These are phyloP conservation scores for Leishmania guyanensis DNA, from an alignment of 208 protist species.

Conservation along the genomic window DNA sequence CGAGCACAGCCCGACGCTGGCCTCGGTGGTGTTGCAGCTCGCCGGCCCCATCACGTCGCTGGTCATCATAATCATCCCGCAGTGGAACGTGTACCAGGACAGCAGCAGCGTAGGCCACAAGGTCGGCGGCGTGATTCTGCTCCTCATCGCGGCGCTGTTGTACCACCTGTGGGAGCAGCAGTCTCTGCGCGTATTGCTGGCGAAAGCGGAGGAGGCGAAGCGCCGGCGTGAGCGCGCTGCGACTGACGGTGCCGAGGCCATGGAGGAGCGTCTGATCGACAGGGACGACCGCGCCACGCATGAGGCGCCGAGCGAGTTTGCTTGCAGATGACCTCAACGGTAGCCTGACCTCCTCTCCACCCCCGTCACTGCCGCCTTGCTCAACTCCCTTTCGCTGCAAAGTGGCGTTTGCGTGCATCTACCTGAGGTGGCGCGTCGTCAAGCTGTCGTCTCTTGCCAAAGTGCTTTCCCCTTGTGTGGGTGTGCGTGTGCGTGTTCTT, in stretches of 20 bases:
- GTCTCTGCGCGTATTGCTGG: constrained; percentile 39
- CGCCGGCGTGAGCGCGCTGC: not conserved
- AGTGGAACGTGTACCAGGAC: constrained; percentile 80
- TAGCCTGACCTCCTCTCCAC: too few species aligned
- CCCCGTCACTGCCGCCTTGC: too few species aligned
- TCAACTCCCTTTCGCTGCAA: too few species aligned
- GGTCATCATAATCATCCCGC: constrained; percentile 69
- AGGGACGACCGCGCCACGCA: not conserved
- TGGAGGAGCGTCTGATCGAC: not conserved
- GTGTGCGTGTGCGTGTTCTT: not conserved
- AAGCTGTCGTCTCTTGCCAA: too few species aligned
- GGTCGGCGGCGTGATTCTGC: constrained; percentile 68
- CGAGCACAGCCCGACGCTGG: constrained; percentile 81
- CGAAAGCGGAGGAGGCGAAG: constrained; percentile 26
- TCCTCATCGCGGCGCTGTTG: constrained; percentile 56
- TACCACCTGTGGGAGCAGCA: constrained; percentile 85
- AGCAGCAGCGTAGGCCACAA: constrained; percentile 67
- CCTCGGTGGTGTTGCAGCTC: constrained; percentile 82
- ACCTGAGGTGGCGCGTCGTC: too few species aligned
- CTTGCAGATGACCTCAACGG: too few species aligned
- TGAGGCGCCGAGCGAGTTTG: not conserved
- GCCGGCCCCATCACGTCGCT: constrained; percentile 76
- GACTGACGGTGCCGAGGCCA: not conserved
- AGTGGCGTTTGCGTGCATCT: too few species aligned
- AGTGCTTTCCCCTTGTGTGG: too few species aligned